Evolutionary conservation across 768 basidiomycete genomes (phyloP).

Genomic region (Pleurotus tuber-regium): DNA sequence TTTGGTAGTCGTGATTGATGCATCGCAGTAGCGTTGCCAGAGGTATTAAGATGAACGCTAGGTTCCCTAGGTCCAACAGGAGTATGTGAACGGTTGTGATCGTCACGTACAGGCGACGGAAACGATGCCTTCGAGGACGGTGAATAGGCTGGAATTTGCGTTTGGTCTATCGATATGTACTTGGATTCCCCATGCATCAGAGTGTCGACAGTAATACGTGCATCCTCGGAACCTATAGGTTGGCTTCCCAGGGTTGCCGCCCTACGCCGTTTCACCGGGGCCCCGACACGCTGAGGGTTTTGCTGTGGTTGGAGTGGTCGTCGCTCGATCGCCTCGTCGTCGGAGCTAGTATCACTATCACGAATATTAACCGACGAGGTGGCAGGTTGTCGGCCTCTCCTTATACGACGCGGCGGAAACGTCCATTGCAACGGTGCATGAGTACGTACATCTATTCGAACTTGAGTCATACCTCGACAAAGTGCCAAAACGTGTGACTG

Average conservation of each 20-base stretch:
- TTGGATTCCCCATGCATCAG: slow-evolving; percentile 26
- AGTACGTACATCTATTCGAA: slow-evolving; percentile 54
- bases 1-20: slow-evolving; percentile 47
- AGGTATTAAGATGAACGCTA: not conserved
- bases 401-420: slow-evolving; percentile 44
- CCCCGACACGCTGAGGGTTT: not conserved
- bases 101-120: slow-evolving; percentile 6
- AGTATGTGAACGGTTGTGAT: not conserved
- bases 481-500: not conserved
- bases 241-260: slow-evolving; percentile 5
- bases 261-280: slow-evolving; percentile 17
- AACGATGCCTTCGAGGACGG: slow-evolving; percentile 33
- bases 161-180: slow-evolving; percentile 46
- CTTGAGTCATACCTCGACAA: slow-evolving; percentile 5
- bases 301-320: not conserved
- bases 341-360: not conserved
- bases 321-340: slow-evolving; percentile 14
- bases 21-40: not conserved
- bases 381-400: slow-evolving; percentile 12
- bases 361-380: not conserved
- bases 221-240: not conserved
- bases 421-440: slow-evolving; percentile 60
- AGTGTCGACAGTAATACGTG: not conserved
- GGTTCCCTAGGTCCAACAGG: not conserved
- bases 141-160: slow-evolving; percentile 40